These are phyloP conservation scores for Cicer chorassanicum DNA, from an alignment of 306 rosid genomes.

Conservation along the genomic window DNA sequence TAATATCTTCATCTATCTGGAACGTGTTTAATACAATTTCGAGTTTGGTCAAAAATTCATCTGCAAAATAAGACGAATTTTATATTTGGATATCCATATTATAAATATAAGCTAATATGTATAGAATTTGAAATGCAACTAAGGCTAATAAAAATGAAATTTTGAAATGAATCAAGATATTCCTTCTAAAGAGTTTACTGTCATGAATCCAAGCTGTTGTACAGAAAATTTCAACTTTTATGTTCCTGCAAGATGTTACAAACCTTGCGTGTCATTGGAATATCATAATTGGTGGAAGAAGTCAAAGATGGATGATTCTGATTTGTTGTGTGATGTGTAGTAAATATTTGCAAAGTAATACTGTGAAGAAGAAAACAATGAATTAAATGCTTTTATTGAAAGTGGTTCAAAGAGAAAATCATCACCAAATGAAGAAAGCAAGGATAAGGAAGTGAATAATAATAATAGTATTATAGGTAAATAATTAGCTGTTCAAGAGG, in stretches of 20 bases:
- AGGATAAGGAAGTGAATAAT: not conserved
- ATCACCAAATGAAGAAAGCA: not conserved
- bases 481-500: not conserved
- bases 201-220: not conserved
- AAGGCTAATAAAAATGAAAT: no score
- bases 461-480: not conserved
- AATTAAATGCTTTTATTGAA: not conserved
- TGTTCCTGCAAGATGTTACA: slow-evolving; percentile 40
- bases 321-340: slow-evolving; percentile 17
- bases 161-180: slow-evolving; percentile 57
- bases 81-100: no score
- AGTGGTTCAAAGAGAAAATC: slow-evolving; percentile 27
- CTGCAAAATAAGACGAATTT: no score
- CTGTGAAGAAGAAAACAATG: slow-evolving; percentile 18
- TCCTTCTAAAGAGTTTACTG: slow-evolving; percentile 42
- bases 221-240: slow-evolving; percentile 34
- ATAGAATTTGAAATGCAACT: no score
- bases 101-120: no score
- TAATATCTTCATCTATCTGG: no score
- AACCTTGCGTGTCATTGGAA: slow-evolving; percentile 40
- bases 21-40: no score
- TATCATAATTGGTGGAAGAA: slow-evolving; percentile 30
- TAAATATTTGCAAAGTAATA: slow-evolving; percentile 4
- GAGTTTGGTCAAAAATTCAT: no score
- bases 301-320: slow-evolving; percentile 3